Base-by-base conservation (phyloP, 2,329 filamentous ascomycete species). In the Fusarium decemcellulare region DNA sequence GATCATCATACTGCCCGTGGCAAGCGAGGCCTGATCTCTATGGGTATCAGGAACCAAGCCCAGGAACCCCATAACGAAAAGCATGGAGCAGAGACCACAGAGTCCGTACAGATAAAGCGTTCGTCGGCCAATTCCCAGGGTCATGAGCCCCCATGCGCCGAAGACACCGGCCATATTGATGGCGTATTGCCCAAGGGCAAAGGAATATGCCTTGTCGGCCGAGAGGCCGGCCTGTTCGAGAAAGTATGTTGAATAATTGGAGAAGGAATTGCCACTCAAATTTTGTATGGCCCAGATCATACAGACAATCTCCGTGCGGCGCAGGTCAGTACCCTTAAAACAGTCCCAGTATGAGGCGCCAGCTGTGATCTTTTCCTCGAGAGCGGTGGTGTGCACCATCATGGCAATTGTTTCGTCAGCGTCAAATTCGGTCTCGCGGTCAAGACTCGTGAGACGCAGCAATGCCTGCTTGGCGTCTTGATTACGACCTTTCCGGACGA, bases 351-450 rank as follows among this genome's bases (percentile, higher is more conserved):
- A 97, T 56, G 86, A 90, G 7, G 92, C 89, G 32, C 93, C 93
- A 8, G 83, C 82, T 5, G 92, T 94, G 56, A 94, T 92, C 79
- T 88, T 86, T 76, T 93, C 87, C 78, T 97, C 94, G 11, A 97
- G 83, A 0, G 92, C 91, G 1, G 92, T 95, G 1, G 94, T 97
- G 76, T 97, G 93, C 2, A 94, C 89, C 92, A 97, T 97, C 93
- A 97, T 97, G 73, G 93, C 91, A 52, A 97, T 85, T 0, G 93
- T 96, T 81, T 96, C 93, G 67, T 97, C 92, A 11, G 92, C 88
- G 74, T 97, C 88, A 72, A 96, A 95, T 64, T 91, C 87, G 1
- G 89, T 91, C 64, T 93, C 90, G 57, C 84, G 83, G 67, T 89
- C 82, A 14, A 84, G 72, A 72, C 86, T 91, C 6, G 91, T 93